These are phyloP conservation scores for Nakazawaea populi DNA, from an alignment of 805 yeast genomes.

Conservation along the genomic window DNA sequence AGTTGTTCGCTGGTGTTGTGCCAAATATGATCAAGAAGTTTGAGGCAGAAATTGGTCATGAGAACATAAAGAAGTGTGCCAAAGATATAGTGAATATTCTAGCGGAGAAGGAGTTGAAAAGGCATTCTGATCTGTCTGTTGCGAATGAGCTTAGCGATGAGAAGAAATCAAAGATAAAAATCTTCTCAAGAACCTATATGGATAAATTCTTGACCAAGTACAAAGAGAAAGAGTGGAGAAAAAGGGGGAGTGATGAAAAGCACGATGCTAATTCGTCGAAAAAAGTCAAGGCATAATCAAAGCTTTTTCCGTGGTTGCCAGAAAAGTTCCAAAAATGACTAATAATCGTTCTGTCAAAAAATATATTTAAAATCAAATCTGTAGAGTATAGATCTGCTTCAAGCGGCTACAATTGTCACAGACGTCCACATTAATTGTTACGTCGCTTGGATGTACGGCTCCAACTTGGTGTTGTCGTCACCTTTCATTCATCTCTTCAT, in stretches of 20 bases:
- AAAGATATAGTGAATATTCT: conserved; percentile 67
- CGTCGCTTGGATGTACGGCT: too few species aligned
- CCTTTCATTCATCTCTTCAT: too few species aligned
- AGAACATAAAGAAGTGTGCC: conserved; percentile 69
- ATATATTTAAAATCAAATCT: too few species aligned
- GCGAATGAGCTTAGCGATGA: conserved; percentile 57
- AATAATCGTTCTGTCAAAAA: too few species aligned
- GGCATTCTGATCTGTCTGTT: conserved; percentile 34
- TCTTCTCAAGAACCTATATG: conserved; percentile 60
- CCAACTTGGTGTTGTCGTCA: too few species aligned
- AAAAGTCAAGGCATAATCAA: background rate
- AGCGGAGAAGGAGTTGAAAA: conserved; percentile 60
- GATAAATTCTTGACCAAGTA: conserved; percentile 51
- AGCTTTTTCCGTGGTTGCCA: background rate
- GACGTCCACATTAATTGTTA: too few species aligned
- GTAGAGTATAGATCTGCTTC: too few species aligned
- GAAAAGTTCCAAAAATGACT: background rate
- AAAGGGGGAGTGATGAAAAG: background rate
- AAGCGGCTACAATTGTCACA: too few species aligned
- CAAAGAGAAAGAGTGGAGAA: conserved; percentile 25
- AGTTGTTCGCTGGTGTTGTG: conserved; percentile 61
- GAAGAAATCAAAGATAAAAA: conserved; percentile 64
- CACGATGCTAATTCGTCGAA: background rate
- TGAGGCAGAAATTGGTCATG: conserved; percentile 63
- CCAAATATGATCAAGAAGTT: conserved; percentile 74